These are phyloP conservation scores for Pythium aphanidermatum DNA, from an alignment of 352 stramenopile species.

Conservation along the genomic window DNA sequence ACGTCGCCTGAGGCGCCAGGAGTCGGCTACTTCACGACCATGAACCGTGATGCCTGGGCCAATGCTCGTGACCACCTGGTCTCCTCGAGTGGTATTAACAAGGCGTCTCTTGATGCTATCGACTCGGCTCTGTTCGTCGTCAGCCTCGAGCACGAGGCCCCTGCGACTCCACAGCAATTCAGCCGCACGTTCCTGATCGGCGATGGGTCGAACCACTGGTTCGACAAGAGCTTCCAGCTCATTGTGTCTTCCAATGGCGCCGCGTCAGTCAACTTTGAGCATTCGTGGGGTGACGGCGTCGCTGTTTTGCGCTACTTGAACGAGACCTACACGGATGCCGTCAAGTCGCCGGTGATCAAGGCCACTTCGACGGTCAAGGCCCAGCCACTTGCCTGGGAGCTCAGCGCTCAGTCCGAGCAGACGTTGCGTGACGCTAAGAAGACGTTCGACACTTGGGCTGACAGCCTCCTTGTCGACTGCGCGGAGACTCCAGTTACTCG, in stretches of 20 bases:
- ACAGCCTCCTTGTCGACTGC: conserved; percentile 56
- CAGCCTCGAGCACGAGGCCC: conserved; percentile 65
- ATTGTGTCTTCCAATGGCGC: conserved; percentile 78
- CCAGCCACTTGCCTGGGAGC: conserved; percentile 54
- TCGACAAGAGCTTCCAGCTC: conserved; percentile 91
- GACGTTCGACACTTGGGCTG: conserved; percentile 63
- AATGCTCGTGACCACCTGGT: conserved; percentile 55
- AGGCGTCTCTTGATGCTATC: conserved; percentile 68
- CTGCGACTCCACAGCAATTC: conserved; percentile 45
- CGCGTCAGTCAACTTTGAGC: conserved; percentile 87
- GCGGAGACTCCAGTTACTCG: conserved; percentile 70
- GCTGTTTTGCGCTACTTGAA: conserved; percentile 87
- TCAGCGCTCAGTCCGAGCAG: conserved; percentile 47
- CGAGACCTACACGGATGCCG: conserved; percentile 78
- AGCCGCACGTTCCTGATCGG: conserved; percentile 78
- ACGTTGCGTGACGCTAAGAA: conserved; percentile 63
- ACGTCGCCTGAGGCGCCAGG: conserved; percentile 34
- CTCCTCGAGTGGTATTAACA: conserved; percentile 44
- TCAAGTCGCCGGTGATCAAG: conserved; percentile 65
- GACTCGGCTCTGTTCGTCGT: conserved; percentile 86
- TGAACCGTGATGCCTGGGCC: conserved; percentile 82
- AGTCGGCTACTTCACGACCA: conserved; percentile 72
- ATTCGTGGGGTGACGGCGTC: conserved; percentile 87
- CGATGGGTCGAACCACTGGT: conserved; percentile 87
- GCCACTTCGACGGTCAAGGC: conserved; percentile 19